Percentiles rank a stretch among this genome's conserved stretches.
Evolutionary conservation across 2,329 filamentous ascomycete genomes (phyloP).

Genomic region (Biscogniauxia mediterranea): DNA sequence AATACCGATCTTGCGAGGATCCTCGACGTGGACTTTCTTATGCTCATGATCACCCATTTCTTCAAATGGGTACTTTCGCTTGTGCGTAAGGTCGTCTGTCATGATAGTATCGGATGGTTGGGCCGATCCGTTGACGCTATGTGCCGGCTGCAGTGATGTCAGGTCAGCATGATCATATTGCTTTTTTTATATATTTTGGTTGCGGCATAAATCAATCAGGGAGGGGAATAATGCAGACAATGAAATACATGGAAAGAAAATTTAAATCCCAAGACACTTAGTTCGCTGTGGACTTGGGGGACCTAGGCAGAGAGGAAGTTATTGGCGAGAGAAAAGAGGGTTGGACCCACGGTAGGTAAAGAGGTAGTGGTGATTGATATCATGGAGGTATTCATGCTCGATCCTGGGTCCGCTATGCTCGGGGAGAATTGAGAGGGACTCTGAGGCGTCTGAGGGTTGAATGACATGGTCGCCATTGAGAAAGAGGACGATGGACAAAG

Average conservation of each 20-base stretch:
- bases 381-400: constrained; percentile 52
- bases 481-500: constrained; percentile 8
- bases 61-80: constrained; percentile 60
- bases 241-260: background rate
- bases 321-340: background rate
- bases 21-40: constrained; percentile 64
- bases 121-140: constrained; percentile 30
- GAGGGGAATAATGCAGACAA: background rate
- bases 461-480: constrained; percentile 57
- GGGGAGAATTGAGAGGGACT: constrained; percentile 63
- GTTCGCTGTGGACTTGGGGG: background rate
- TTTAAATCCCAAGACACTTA: background rate
- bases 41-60: constrained; percentile 55
- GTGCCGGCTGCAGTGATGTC: constrained; percentile 24
- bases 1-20: constrained; percentile 56
- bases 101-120: constrained; percentile 39
- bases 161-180: constrained; percentile 9
- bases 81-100: constrained; percentile 54
- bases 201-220: background rate
- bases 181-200: background rate
- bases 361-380: constrained; percentile 50
- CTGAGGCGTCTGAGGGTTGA: constrained; percentile 66
- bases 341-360: constrained; percentile 48
- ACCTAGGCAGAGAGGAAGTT: background rate
- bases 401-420: constrained; percentile 50